These are phyloP conservation scores for Hypoxylon perforatum DNA, from an alignment of 495 filamentous ascomycete species.

Conservation along the genomic window DNA sequence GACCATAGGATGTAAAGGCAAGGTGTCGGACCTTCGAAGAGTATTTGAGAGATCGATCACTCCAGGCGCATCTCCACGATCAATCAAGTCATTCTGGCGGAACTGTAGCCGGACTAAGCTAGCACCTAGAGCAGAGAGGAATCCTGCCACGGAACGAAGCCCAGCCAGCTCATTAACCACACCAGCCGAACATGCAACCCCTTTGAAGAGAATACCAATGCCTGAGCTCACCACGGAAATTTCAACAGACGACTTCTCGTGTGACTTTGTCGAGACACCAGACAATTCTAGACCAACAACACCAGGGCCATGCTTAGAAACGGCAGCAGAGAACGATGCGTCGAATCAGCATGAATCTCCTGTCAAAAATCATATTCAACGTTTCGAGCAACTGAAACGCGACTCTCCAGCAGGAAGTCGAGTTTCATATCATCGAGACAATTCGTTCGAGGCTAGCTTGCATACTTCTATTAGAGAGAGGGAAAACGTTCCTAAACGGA, in stretches of 20 bases:
- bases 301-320: conserved; percentile 17
- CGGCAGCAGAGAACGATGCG: conserved; percentile 2
- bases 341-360: conserved; percentile 43
- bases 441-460: background rate
- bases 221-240: conserved; percentile 44
- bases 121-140: conserved; percentile 20
- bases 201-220: conserved; percentile 13
- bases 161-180: conserved; percentile 36
- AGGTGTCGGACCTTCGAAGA: conserved; percentile 43
- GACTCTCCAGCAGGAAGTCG: conserved; percentile 4
- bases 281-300: conserved; percentile 17
- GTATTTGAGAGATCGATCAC: conserved; percentile 44
- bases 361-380: conserved; percentile 47
- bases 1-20: conserved; percentile 15
- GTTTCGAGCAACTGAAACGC: conserved; percentile 47
- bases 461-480: background rate
- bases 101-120: conserved; percentile 17
- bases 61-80: conserved; percentile 22
- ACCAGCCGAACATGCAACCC: conserved; percentile 29
- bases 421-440: conserved; percentile 16
- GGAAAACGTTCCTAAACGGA: conserved; percentile 1
- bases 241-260: conserved; percentile 41
- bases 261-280: conserved; percentile 31
- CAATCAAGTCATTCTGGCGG: conserved; percentile 33
- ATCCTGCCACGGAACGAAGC: conserved; percentile 10